Evolutionary conservation across 73 alveolate species (phyloP).

Genomic region (Blepharisma stoltei): DNA sequence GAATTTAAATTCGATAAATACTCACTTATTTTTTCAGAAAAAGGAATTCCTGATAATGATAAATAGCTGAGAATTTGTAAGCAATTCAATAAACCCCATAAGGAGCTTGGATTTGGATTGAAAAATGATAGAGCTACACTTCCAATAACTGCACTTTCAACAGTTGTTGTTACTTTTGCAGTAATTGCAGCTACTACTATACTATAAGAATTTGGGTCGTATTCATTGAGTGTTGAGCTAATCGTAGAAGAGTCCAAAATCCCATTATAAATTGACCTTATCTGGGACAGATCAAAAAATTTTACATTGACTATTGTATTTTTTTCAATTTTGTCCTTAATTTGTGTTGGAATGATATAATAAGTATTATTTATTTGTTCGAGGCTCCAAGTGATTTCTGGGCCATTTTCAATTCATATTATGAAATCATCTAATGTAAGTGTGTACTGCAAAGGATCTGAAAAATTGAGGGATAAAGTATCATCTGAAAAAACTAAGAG

Average conservation of each 20-base stretch:
- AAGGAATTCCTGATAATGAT: neutral
- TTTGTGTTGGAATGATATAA: too few relatives aligned
- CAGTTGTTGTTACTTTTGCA: neutral
- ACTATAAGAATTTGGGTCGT: neutral
- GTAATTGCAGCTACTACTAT: neutral
- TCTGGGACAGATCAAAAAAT: neutral
- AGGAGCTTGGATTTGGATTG: neutral
- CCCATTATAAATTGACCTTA: neutral
- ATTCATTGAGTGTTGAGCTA: neutral
- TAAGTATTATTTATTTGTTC: too few relatives aligned
- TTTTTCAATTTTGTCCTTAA: too few relatives aligned
- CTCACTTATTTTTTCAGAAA: neutral
- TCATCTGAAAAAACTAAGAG: too few relatives aligned
- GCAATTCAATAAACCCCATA: conserved; percentile 1
- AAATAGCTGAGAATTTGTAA: conserved; percentile 7
- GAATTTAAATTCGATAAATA: neutral
- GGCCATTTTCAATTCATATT: too few relatives aligned
- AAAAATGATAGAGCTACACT: neutral
- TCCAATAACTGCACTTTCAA: neutral
- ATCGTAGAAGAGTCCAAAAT: neutral
- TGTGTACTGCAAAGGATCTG: too few relatives aligned
- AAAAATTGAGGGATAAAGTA: too few relatives aligned
- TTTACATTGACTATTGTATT: neutral
- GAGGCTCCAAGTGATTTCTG: too few relatives aligned
- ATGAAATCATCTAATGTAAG: too few relatives aligned